A percentile compares a stretch with the other conserved stretches of the same genome.
Conservation (phyloP, 768 basidiomycete species). For the Boletus speciosus region DNA sequence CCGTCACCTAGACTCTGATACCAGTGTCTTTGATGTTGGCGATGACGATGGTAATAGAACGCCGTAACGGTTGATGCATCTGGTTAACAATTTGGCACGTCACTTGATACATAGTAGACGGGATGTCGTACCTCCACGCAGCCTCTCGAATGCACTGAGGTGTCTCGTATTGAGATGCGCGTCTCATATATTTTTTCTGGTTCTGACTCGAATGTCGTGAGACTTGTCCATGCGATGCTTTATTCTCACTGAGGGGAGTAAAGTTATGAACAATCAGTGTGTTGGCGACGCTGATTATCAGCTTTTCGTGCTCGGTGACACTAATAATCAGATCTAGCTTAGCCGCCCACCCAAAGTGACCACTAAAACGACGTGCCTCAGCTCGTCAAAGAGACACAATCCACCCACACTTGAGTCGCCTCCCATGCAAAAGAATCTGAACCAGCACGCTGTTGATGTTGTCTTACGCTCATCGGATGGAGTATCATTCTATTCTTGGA, state of each 20-base stretch:
- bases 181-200: too few species aligned
- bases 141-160: too few species aligned
- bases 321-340: too few species aligned
- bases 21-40: constrained; percentile 6
- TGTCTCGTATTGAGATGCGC: not conserved
- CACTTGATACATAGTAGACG: not conserved
- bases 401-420: not conserved
- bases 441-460: constrained; percentile 7
- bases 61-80: not conserved
- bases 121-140: not conserved
- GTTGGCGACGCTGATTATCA: too few species aligned
- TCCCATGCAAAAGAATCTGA: constrained; percentile 8
- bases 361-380: not conserved
- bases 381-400: not conserved
- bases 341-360: too few species aligned
- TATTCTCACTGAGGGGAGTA: too few species aligned
- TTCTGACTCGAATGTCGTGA: not conserved
- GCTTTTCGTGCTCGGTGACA: too few species aligned
- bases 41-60: constrained; percentile 15
- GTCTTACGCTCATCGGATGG: constrained; percentile 15
- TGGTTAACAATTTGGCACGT: not conserved
- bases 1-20: constrained; percentile 2
- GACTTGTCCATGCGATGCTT: too few species aligned
- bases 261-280: too few species aligned
- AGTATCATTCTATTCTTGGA: constrained; percentile 6